Base-by-base conservation (phyloP, 441 rosid species). In the Bocquillonia castaneifolia region DNA sequence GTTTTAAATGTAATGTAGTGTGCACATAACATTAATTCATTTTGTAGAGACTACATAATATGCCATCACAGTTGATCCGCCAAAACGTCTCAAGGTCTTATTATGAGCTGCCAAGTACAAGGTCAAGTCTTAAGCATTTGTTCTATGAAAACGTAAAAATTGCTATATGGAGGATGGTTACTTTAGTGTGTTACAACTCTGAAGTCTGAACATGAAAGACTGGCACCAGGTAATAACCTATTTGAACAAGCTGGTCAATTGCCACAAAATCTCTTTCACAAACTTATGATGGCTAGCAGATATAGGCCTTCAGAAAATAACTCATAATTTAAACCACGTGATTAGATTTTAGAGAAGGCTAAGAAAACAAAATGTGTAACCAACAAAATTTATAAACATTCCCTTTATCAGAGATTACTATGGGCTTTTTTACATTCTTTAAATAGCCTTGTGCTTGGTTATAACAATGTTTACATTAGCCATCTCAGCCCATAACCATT, bases 51-150 rank as follows among this genome's bases (percentile, higher is more conserved):
- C 74, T 28, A 23, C 10, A 23, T 42, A 10, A 26, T 28, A 40
- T 42, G 68, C 31, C 25, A 54, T 40, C 22, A 28, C 59, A 52
- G 29, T 40, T 20, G 14, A 51, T 2, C 48, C 12, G 20, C 22
- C 28, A 39, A 50, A n/a, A 32, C 3, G 17, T 37, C 44, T 59
- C 18, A 58, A 39, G 53, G 1, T 61, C 37, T 34, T 22, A 48
- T 64, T 28, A 31, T 14, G 18, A 36, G 26, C 34, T 22, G 36
- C 25, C 67, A 61, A 52, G 55, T 61, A 45, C 15, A 62, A 53
- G 40, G 55, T 50, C 14, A 53, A 31, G 53, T 26, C 22, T 57
- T 20, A 26, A 47, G 51, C 20, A 13, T 51, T 15, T 18, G 10
- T 6, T 31, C 37, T 18, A n/a, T 59, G 73, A 29, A 48, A 50